phyloP scores from a whole-genome alignment of 352 stramenopile species.

The Pythium phragmitis region DNA sequence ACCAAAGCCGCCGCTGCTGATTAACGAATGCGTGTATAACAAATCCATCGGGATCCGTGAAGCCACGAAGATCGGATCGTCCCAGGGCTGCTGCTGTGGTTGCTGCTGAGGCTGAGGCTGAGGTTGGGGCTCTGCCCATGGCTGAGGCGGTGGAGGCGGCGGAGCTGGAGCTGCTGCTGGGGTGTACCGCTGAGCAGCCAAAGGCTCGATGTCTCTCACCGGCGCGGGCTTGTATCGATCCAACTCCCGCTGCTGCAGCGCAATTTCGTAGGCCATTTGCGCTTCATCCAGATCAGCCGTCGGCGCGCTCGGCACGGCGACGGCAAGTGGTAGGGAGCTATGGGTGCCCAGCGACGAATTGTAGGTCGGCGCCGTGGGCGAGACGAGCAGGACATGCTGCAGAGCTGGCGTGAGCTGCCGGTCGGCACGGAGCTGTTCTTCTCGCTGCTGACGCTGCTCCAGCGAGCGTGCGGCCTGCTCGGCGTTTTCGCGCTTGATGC shows the following conservation, averaged over 20 bases:
- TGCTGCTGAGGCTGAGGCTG: neutral
- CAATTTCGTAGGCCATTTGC: slow-evolving; percentile 9
- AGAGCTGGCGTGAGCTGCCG: slow-evolving; percentile 7
- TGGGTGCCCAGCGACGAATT: slow-evolving; percentile 10
- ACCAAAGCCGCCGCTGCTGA: slow-evolving; percentile 24
- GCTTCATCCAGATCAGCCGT: slow-evolving; percentile 12
- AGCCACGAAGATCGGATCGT: slow-evolving; percentile 19
- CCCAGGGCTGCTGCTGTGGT: slow-evolving; percentile 15
- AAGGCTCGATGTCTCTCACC: neutral
- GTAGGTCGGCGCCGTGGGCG: slow-evolving; percentile 18
- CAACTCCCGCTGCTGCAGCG: slow-evolving; percentile 9
- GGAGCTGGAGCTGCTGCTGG: neutral
- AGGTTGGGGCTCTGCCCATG: too few species aligned
- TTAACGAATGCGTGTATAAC: slow-evolving; percentile 9
- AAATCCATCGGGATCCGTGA: slow-evolving; percentile 21
- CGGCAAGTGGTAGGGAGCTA: neutral
- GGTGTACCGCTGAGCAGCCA: neutral
- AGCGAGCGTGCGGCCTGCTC: slow-evolving; percentile 1
- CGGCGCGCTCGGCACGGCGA: slow-evolving; percentile 13
- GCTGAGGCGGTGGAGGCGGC: neutral
- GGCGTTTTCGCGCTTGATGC: slow-evolving; percentile 15
- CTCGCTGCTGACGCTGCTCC: neutral
- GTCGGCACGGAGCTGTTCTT: slow-evolving; percentile 8
- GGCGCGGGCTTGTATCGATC: slow-evolving; percentile 8
- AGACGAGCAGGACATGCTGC: slow-evolving; percentile 7